Base-by-base conservation (phyloP, 495 filamentous ascomycete species). In the Cercophora scortea region DNA sequence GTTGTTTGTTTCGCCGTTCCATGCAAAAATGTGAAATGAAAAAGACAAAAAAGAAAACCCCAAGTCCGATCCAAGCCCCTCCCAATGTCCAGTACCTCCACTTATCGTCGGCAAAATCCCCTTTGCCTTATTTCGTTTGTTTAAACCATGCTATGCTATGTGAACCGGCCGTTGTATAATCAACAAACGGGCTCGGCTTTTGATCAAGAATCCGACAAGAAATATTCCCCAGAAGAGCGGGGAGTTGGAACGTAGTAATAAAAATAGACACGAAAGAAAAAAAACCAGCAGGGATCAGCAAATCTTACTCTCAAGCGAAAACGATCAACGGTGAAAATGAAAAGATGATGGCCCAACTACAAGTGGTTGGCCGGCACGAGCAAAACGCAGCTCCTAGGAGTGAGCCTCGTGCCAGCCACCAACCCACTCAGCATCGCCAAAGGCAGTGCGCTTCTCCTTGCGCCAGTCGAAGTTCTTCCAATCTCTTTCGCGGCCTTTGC, bases 381-480 rank as follows among this genome's bases (percentile, higher is more conserved):
- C 61, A 47, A 42, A 38, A 55, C 61, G 65, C 59, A 57, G 32
- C 54, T 60, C 58, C 53, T 59, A 67, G 39, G 64, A 72, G 57
- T 68, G 69, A 57, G 71, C 60, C 46, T 88, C 83, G 61, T 86
- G 79, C 86, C 88, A 93, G 68, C 84, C 88, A 73, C 89, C 90
- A 79, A 95, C 88, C 79, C 90, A 90, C 77, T 91, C 89, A 64
- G 87, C 69, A 65, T 90, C 88, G 61, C 83, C 83, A 63, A 87
- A 79, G 63, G 84, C 72, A 59, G 75, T 74, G 57, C 77, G 80
- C 61, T 81, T 80, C 57, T 83, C 75, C 57, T 77, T 81, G 57
- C 87, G 86, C 87, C 87, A 89, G 59, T 68, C 63, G 42, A 62
- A 61, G 54, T 84, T 82, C 56, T 77, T 72, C 67, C 68, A 75